A percentile compares a stretch with the other conserved stretches of the same genome.
phyloP scores from a whole-genome alignment of 2,329 filamentous ascomycete species.

The Geosmithia putterillii region DNA sequence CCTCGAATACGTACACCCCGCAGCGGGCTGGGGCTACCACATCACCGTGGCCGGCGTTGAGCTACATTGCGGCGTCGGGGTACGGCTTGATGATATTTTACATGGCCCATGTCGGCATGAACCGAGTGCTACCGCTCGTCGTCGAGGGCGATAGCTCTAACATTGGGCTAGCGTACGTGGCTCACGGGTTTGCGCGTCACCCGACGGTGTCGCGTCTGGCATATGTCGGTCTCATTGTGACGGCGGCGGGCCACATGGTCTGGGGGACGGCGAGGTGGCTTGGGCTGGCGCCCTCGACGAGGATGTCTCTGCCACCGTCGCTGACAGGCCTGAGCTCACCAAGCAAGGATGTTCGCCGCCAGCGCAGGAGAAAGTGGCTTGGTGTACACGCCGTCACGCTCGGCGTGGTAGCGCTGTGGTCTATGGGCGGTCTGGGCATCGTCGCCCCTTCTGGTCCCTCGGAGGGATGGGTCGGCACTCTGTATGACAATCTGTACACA shows the following conservation, averaged over 20 bases:
- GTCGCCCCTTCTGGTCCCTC: conserved; percentile 60
- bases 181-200: conserved; percentile 71
- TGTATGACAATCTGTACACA: conserved; percentile 58
- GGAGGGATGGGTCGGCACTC: conserved; percentile 65
- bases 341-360: conserved; percentile 35
- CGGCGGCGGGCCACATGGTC: conserved; percentile 65
- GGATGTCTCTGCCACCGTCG: conserved; percentile 22
- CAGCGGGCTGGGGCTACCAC: conserved; percentile 15
- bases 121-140: conserved; percentile 61
- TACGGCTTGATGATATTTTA: conserved; percentile 57
- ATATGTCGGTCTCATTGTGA: conserved; percentile 54
- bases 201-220: conserved; percentile 53
- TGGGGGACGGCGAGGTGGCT: conserved; percentile 84
- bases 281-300: conserved; percentile 46
- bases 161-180: conserved; percentile 71
- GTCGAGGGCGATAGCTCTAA: conserved; percentile 80
- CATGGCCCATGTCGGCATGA: conserved; percentile 60
- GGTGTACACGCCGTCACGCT: conserved; percentile 53
- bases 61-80: conserved; percentile 58
- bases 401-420: conserved; percentile 56
- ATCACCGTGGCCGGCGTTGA: conserved; percentile 55
- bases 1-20: conserved; percentile 22
- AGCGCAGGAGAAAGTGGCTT: conserved; percentile 56
- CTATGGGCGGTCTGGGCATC: conserved; percentile 67
- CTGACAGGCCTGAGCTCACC: too few species aligned